Conservation (phyloP, 148 eudicot species). For the Amaranthus cruentus region DNA sequence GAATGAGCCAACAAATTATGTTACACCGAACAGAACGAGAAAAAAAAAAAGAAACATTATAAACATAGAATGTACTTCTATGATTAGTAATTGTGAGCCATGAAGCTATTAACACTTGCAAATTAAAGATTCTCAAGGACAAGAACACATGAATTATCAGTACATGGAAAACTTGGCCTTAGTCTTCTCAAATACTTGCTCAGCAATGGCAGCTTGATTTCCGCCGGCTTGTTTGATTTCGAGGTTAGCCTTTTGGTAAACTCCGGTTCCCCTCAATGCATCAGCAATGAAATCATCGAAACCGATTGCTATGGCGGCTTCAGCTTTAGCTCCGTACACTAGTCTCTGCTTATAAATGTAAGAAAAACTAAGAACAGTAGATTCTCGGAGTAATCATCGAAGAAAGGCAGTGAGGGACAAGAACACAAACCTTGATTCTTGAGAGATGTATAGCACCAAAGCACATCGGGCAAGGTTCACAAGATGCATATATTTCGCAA, state of each 20-base stretch:
- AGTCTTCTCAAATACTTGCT: constrained; percentile 80
- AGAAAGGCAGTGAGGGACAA: not conserved
- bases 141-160: too few relatives aligned
- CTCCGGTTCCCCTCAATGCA: constrained; percentile 72
- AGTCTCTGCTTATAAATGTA: constrained; percentile 35
- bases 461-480: constrained; percentile 92
- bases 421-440: constrained; percentile 64
- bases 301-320: constrained; percentile 64
- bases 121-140: too few relatives aligned
- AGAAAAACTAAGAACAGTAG: not conserved
- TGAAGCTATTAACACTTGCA: too few relatives aligned
- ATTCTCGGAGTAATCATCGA: not conserved
- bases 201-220: constrained; percentile 49
- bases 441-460: constrained; percentile 76
- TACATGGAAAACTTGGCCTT: constrained; percentile 41
- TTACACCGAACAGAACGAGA: too few relatives aligned
- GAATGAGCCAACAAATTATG: too few relatives aligned
- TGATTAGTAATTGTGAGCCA: too few relatives aligned
- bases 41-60: too few relatives aligned
- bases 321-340: constrained; percentile 73
- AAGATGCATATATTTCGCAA: constrained; percentile 85
- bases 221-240: constrained; percentile 76
- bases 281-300: constrained; percentile 62
- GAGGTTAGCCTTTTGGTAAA: constrained; percentile 53
- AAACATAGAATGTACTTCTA: too few relatives aligned